Evolutionary conservation across 2,329 filamentous ascomycete genomes (phyloP), one percentile per base, ranked within the genome.

Genomic region (Alternaria angustiovoidea): DNA sequence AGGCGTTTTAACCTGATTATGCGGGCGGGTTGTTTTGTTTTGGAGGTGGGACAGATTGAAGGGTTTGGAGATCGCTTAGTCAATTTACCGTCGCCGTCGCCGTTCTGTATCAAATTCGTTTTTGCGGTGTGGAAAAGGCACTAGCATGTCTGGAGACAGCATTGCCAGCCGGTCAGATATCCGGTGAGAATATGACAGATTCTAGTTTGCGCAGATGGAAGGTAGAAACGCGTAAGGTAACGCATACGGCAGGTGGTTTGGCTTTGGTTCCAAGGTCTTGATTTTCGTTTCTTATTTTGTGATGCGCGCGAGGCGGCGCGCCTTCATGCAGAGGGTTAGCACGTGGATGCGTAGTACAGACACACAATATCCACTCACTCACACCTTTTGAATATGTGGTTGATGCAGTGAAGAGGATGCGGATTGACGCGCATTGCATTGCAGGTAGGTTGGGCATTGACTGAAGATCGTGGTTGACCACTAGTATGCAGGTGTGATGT

Each of bases 221-320:
- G n/a, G 36, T 38, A 38, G 9, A 30, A 11, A 11, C 28, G 16
- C 16, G 16, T 42, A 30, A 8, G 8, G 46, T 26, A 26, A n/a
- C 46, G 20, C 2, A 49, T 38, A 38, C 46, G 46, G 46, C 46
- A 49, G 32, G 46, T 49, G 32, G 46, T 49, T 49, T 49, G 46
- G 46, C 30, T 49, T 38, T 26, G 22, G 46, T 49, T 36, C 34
- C 22, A 38, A 36, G 30, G 32, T 20, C 9, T 30, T 18, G 32
- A 32, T n/a, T 36, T 49, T 24, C 7, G 11, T 49, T 49, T 49
- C 22, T 49, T 24, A n/a, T 49, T 32, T 36, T 22, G 6, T 24
- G 26, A 30, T 12, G 43, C 24, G 46, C 46, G 12, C 11, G 30
- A 49, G 32, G 32, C 20, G 46, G 30, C 20, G 14, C 14, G 20